These are phyloP conservation scores for Aspergillus sp. DNA, from an alignment of 2,329 filamentous ascomycete species.

Conservation along the genomic window DNA sequence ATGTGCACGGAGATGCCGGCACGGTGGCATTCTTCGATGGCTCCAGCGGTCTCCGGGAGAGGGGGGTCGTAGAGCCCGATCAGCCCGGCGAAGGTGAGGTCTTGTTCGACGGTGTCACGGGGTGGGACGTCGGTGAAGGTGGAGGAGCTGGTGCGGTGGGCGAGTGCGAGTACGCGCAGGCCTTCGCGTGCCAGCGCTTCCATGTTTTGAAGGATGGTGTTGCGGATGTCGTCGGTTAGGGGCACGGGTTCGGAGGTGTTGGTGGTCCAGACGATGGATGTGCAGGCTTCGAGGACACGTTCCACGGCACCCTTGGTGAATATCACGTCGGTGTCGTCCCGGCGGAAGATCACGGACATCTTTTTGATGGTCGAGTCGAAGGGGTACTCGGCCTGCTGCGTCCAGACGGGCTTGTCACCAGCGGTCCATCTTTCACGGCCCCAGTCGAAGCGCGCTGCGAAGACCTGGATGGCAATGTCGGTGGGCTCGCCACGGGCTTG, in stretches of 20 bases:
- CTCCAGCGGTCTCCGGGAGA: slow-evolving; percentile 73
- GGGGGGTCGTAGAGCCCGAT: slow-evolving; percentile 86
- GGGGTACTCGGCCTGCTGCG: slow-evolving; percentile 67
- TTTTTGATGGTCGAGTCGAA: slow-evolving; percentile 76
- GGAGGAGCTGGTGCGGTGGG: slow-evolving; percentile 42
- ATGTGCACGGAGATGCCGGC: slow-evolving; percentile 81
- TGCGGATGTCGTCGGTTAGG: slow-evolving; percentile 56
- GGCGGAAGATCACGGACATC: slow-evolving; percentile 69
- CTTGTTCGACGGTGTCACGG: slow-evolving; percentile 66
- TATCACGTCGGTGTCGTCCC: slow-evolving; percentile 31
- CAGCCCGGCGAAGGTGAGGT: slow-evolving; percentile 75
- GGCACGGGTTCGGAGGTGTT: slow-evolving; percentile 37
- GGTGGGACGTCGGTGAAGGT: slow-evolving; percentile 25
- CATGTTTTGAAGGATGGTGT: slow-evolving; percentile 67
- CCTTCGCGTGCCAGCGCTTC: slow-evolving; percentile 66
- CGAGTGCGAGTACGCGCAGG: slow-evolving; percentile 69
- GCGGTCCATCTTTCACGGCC: slow-evolving; percentile 57
- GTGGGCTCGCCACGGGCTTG: slow-evolving; percentile 68
- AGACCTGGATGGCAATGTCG: slow-evolving; percentile 75
- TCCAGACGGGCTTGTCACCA: slow-evolving; percentile 56
- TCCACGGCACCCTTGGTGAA: slow-evolving; percentile 63
- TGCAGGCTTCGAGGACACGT: slow-evolving; percentile 66
- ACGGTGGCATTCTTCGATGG: slow-evolving; percentile 68
- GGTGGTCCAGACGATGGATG: slow-evolving; percentile 50
- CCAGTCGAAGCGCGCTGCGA: slow-evolving; percentile 68